These are phyloP conservation scores for Grosmannia clavigera DNA, from an alignment of 2,329 filamentous ascomycete species.

Conservation along the genomic window DNA sequence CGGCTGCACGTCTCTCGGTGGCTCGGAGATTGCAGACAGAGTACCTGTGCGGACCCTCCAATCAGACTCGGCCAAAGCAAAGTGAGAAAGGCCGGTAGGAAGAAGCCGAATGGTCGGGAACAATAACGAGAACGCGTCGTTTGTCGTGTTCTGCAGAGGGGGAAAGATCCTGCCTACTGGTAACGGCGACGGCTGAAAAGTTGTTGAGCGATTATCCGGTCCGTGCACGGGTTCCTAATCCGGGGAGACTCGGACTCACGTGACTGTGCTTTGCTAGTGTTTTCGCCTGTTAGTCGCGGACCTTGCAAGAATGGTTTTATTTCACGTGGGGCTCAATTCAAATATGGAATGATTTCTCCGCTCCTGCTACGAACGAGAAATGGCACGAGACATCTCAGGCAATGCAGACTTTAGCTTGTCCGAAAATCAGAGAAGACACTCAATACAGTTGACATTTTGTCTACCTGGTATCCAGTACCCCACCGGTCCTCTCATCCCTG, in stretches of 20 bases:
- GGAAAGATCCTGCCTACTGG: not conserved
- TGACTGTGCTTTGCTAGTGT: not conserved
- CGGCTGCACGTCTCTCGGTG: not conserved
- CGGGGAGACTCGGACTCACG: not conserved
- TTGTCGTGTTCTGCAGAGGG: not conserved
- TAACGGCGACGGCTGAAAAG: not conserved
- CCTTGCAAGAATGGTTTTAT: no score
- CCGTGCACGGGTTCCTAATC: not conserved
- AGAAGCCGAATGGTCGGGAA: not conserved
- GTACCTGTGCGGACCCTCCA: not conserved
- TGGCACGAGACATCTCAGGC: not conserved
- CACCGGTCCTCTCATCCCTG: not conserved
- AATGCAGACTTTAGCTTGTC: not conserved
- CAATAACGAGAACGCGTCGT: not conserved
- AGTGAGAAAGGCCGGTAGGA: not conserved
- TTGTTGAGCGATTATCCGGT: not conserved
- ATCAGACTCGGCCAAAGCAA: not conserved
- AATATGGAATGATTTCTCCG: not conserved
- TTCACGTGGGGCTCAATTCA: not conserved
- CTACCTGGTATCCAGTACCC: constrained; percentile 8
- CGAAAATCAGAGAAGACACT: not conserved
- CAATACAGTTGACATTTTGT: constrained; percentile 4
- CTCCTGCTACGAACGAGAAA: not conserved
- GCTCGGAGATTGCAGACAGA: not conserved
- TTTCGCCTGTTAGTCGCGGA: not conserved